Conservation (phyloP, 805 yeast species). For the Saccharomycopsis amapae region DNA sequence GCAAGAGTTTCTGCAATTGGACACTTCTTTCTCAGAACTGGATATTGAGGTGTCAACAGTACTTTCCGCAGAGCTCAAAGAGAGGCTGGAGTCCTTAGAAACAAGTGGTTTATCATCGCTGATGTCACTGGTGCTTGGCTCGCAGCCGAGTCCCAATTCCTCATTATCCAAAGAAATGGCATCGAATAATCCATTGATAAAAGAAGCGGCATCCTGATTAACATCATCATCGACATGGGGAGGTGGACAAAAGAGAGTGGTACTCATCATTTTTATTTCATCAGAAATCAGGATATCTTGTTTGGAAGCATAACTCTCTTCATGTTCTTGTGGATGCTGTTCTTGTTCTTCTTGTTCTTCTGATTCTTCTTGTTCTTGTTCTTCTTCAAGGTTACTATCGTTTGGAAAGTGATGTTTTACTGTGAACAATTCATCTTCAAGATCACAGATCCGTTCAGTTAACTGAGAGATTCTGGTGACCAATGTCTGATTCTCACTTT, state of each 20-base stretch:
- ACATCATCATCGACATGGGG: too few species aligned
- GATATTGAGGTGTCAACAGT: neutral
- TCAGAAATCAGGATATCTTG: too few species aligned
- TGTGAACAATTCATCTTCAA: neutral
- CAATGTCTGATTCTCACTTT: conserved; percentile 18
- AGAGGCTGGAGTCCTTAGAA: neutral
- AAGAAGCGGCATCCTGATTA: conserved; percentile 11
- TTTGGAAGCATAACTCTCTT: too few species aligned
- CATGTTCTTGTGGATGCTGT: too few species aligned
- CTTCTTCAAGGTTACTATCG: too few species aligned
- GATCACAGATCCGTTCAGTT: neutral
- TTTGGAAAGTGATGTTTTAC: too few species aligned
- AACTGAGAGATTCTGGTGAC: conserved; percentile 2
- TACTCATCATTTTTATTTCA: too few species aligned
- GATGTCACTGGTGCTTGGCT: neutral
- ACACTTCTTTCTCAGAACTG: neutral
- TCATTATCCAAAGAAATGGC: conserved; percentile 14
- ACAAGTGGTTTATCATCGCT: neutral
- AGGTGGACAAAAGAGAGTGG: too few species aligned
- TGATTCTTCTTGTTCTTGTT: too few species aligned
- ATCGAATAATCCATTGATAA: conserved; percentile 18
- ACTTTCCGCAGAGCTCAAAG: neutral
- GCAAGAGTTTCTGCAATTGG: conserved; percentile 12
- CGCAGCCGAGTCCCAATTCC: too few species aligned
- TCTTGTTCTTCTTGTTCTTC: too few species aligned